These are phyloP conservation scores for Xerocomus tenax DNA, from an alignment of 1,284 basidiomycete genomes.

Conservation along the genomic window DNA sequence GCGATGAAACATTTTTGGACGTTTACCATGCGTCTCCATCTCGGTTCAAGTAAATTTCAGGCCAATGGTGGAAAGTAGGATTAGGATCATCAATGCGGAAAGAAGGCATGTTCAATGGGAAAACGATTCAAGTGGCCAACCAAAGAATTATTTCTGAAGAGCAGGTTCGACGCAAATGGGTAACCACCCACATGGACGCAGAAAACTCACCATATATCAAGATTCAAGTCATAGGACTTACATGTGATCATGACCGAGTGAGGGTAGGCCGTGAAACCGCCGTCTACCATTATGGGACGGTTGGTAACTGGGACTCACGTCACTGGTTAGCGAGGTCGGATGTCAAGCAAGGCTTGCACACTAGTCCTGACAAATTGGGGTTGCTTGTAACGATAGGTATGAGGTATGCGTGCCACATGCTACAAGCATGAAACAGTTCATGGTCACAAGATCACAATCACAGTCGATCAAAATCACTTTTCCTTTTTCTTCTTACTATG, in stretches of 20 bases:
- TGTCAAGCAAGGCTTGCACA: too few species aligned
- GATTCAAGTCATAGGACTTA: neutral
- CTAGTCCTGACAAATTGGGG: neutral
- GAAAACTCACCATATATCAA: too few species aligned
- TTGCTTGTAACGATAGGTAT: neutral
- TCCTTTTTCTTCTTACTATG: slow-evolving; percentile 17
- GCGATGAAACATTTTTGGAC: neutral
- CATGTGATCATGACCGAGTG: neutral
- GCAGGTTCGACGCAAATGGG: neutral
- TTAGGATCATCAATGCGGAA: neutral
- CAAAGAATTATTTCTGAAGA: neutral
- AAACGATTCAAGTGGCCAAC: slow-evolving; percentile 2
- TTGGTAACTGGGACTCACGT: neutral
- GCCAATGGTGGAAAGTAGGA: neutral
- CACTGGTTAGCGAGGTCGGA: neutral
- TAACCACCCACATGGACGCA: slow-evolving; percentile 3
- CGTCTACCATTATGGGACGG: neutral
- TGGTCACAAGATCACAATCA: slow-evolving; percentile 9
- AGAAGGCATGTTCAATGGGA: neutral
- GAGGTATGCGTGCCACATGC: neutral
- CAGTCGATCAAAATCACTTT: slow-evolving; percentile 10
- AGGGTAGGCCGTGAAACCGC: neutral
- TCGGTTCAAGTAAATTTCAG: neutral
- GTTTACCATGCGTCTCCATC: neutral
- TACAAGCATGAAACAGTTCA: neutral